phyloP scores from a whole-genome alignment of 352 stramenopile genomes.

The Globisporangium parvum region DNA sequence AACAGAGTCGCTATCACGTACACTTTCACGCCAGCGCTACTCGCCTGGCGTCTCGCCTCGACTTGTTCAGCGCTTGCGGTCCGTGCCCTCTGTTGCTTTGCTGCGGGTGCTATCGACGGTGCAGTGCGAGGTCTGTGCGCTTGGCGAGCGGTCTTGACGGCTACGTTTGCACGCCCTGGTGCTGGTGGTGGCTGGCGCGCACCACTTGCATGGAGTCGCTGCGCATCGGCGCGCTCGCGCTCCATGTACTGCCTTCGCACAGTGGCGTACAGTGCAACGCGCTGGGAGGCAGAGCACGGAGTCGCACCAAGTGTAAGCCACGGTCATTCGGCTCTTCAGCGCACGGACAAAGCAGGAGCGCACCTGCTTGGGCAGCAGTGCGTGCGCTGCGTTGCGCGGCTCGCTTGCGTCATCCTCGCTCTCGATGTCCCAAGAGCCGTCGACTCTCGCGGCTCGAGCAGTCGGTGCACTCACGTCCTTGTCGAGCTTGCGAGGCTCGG shows the following conservation, averaged over 20 bases:
- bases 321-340: conserved; percentile 3
- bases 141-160: neutral
- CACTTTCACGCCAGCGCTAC: conserved; percentile 15
- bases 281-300: conserved; percentile 15
- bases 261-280: conserved; percentile 35
- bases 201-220: conserved; percentile 5
- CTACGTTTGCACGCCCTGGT: neutral
- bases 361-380: conserved; percentile 14
- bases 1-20: conserved; percentile 1
- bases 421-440: neutral
- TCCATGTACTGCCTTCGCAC: conserved; percentile 63
- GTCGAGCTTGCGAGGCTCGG: neutral
- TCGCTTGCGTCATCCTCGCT: neutral
- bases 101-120: neutral
- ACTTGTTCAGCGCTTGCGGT: neutral
- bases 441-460: conserved; percentile 4
- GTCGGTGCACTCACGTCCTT: neutral
- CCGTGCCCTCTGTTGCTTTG: neutral
- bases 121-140: neutral
- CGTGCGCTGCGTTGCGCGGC: conserved; percentile 1
- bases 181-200: neutral
- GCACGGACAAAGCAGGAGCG: neutral
- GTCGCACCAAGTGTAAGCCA: neutral
- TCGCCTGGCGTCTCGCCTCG: conserved; percentile 2
- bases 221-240: conserved; percentile 27